phyloP scores from a whole-genome alignment of 345 rosid genomes.

The Erysimum cheiranthoides region DNA sequence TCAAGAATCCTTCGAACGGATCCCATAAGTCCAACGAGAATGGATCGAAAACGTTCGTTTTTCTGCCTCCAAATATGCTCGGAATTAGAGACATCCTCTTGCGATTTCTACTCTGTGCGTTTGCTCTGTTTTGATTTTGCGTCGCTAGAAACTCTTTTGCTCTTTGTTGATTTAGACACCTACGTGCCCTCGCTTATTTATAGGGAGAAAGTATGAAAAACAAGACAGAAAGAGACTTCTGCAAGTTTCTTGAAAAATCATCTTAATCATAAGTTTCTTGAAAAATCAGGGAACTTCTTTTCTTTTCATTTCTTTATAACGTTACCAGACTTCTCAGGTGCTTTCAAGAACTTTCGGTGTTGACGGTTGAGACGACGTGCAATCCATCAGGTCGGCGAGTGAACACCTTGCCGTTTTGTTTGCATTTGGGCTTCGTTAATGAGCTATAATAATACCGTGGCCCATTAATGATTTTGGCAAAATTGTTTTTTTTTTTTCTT shows the following conservation, averaged over 20 bases:
- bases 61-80: background rate
- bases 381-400: background rate
- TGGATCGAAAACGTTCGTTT: background rate
- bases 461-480: too few relatives aligned
- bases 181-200: background rate
- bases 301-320: background rate
- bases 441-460: background rate
- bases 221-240: background rate
- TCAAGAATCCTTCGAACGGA: too few relatives aligned
- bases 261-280: background rate
- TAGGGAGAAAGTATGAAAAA: background rate
- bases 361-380: background rate
- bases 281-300: background rate
- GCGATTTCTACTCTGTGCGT: too few relatives aligned
- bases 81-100: constrained; percentile 1
- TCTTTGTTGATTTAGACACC: background rate
- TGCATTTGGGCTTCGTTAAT: too few relatives aligned
- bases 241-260: background rate
- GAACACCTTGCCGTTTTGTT: background rate
- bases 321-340: background rate
- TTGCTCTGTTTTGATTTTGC: background rate
- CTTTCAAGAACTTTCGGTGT: background rate
- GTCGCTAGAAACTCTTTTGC: background rate
- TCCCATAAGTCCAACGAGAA: background rate
- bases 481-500: too few relatives aligned